Conservation (phyloP, 495 filamentous ascomycete genomes). For the Amorphotheca resinae region DNA sequence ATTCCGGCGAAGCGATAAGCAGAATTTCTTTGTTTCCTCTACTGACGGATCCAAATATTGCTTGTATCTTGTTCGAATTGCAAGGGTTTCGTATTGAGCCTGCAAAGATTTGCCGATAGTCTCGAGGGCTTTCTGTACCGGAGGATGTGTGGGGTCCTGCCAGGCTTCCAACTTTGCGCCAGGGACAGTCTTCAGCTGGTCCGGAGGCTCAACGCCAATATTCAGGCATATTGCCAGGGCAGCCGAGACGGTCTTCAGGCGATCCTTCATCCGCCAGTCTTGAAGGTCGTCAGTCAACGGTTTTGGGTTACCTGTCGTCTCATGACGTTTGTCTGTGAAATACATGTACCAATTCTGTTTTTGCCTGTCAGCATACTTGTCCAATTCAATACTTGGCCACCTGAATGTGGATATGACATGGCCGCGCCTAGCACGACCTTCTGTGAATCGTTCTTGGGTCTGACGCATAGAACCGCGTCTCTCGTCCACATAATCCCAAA, state of each 20-base stretch:
- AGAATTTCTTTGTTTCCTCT: constrained; percentile 94
- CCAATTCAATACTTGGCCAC: neutral
- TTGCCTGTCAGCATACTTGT: constrained; percentile 1
- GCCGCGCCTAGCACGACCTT: no score
- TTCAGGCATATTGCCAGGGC: constrained; percentile 91
- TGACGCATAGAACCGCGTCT: no score
- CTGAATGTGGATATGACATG: neutral
- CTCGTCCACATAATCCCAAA: no score
- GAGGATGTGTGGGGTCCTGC: constrained; percentile 78
- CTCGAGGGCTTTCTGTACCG: constrained; percentile 76
- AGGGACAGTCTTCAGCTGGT: constrained; percentile 85
- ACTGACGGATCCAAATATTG: constrained; percentile 92
- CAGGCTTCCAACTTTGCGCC: constrained; percentile 91
- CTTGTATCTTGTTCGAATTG: constrained; percentile 89
- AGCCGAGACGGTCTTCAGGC: constrained; percentile 91
- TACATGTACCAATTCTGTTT: constrained; percentile 94
- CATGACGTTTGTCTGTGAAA: constrained; percentile 93
- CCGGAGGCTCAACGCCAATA: constrained; percentile 92
- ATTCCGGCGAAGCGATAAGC: constrained; percentile 73
- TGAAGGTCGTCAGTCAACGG: constrained; percentile 45
- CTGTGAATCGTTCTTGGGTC: no score
- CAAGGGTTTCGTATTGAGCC: constrained; percentile 87
- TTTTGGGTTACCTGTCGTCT: constrained; percentile 88
- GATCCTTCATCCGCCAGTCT: constrained; percentile 95
- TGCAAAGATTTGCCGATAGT: constrained; percentile 92